These are phyloP conservation scores for Phytophthora pini DNA, from an alignment of 352 stramenopile species.

Conservation along the genomic window DNA sequence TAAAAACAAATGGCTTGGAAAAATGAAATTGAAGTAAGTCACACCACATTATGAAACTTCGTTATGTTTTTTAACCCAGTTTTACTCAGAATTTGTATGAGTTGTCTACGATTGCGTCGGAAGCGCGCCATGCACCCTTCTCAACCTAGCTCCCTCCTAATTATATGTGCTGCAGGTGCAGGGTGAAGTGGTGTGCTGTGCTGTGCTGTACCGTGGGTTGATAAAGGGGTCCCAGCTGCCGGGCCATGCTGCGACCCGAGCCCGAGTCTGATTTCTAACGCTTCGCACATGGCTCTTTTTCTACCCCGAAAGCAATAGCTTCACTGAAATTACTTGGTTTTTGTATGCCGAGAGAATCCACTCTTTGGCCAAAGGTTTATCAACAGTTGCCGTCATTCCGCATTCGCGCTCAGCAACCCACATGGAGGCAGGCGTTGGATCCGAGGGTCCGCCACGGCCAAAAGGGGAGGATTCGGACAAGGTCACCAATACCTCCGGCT, in stretches of 20 bases:
- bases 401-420: conserved; percentile 3
- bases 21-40: conserved; percentile 3
- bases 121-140: not conserved
- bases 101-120: not conserved
- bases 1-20: no score
- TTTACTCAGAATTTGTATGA: not conserved
- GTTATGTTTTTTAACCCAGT: not conserved
- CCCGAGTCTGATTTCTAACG: conserved; percentile 12
- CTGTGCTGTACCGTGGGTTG: not conserved
- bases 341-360: conserved; percentile 36
- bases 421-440: conserved; percentile 22
- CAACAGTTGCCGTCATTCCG: conserved; percentile 10
- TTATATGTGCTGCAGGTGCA: not conserved
- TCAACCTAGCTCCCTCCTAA: not conserved
- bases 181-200: not conserved
- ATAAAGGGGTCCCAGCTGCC: not conserved
- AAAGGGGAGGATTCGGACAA: conserved; percentile 10
- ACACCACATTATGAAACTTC: conserved; percentile 7
- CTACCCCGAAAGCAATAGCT: not conserved
- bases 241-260: no score
- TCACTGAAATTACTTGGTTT: conserved; percentile 20
- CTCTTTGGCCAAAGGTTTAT: not conserved
- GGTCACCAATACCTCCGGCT: conserved; percentile 11
- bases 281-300: conserved; percentile 13
- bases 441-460: conserved; percentile 1